Conservation (phyloP, 257 asterid species). For the Ajuga chamaepitys region DNA sequence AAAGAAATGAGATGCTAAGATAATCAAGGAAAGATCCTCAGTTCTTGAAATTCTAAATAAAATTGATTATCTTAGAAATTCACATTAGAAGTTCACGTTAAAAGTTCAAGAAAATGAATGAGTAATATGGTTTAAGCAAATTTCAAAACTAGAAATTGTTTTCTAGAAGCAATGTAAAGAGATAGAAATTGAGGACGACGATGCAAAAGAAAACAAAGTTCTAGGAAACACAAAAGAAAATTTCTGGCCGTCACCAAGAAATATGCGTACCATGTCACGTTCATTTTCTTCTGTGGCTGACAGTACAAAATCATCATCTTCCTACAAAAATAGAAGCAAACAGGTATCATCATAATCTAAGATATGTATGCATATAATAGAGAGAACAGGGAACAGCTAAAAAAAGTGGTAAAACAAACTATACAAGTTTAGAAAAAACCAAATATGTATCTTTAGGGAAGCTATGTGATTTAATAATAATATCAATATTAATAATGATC, state of each 20-base stretch:
- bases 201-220: not conserved
- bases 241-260: not conserved
- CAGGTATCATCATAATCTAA: not conserved
- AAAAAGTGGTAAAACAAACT: constrained; percentile 3
- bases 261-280: constrained; percentile 40
- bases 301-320: constrained; percentile 77
- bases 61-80: not conserved
- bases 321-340: constrained; percentile 39
- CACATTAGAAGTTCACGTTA: not conserved
- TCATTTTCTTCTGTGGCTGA: constrained; percentile 63
- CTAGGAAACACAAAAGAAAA: not conserved
- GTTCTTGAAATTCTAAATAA: too few species aligned
- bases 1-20: not conserved
- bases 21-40: too few species aligned
- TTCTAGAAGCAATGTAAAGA: not conserved
- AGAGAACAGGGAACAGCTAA: constrained; percentile 17
- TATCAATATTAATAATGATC: not conserved
- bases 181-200: not conserved
- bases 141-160: too few species aligned
- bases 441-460: not conserved
- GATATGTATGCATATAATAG: constrained; percentile 5
- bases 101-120: constrained; percentile 5
- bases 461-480: not conserved
- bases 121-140: constrained; percentile 2
- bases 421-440: not conserved